Evolutionary conservation across 2,329 filamentous ascomycete species (phyloP).

Genomic region (Lasiodiplodia theobromae): DNA sequence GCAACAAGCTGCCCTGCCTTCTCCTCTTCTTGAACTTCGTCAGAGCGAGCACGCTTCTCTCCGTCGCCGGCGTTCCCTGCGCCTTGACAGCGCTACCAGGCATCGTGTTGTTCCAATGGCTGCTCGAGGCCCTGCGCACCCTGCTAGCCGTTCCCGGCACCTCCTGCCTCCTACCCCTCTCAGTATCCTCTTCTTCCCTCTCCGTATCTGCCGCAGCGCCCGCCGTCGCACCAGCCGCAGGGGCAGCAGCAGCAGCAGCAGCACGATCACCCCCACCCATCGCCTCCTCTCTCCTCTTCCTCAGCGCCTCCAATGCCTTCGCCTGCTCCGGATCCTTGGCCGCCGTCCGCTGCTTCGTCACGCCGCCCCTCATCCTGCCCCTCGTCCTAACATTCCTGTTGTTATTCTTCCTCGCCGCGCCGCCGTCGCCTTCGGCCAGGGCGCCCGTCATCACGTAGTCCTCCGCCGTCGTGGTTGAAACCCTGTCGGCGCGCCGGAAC

Average conservation of each 20-base stretch:
- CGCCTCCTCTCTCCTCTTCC: constrained; percentile 42
- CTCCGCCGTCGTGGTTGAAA: constrained; percentile 34
- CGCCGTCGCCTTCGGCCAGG: constrained; percentile 37
- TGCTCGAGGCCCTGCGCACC: background rate
- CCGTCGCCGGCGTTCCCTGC: constrained; percentile 51
- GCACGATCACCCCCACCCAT: background rate
- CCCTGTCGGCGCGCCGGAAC: constrained; percentile 36
- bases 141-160: constrained; percentile 2
- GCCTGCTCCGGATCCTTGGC: constrained; percentile 37
- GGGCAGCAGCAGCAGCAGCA: background rate
- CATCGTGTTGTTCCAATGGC: background rate
- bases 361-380: constrained; percentile 24
- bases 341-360: constrained; percentile 35
- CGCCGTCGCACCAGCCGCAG: background rate
- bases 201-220: no score
- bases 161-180: constrained; percentile 17
- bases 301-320: constrained; percentile 42
- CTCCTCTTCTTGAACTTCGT: constrained; percentile 59
- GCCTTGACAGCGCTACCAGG: constrained; percentile 49
- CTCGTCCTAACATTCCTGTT: constrained; percentile 6
- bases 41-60: constrained; percentile 57
- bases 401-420: constrained; percentile 17
- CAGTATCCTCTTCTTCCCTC: background rate
- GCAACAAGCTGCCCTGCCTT: constrained; percentile 57
- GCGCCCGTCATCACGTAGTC: constrained; percentile 47